These are phyloP conservation scores for Malassezia vespertilionis DNA, from an alignment of 1,284 basidiomycete genomes.

Conservation along the genomic window DNA sequence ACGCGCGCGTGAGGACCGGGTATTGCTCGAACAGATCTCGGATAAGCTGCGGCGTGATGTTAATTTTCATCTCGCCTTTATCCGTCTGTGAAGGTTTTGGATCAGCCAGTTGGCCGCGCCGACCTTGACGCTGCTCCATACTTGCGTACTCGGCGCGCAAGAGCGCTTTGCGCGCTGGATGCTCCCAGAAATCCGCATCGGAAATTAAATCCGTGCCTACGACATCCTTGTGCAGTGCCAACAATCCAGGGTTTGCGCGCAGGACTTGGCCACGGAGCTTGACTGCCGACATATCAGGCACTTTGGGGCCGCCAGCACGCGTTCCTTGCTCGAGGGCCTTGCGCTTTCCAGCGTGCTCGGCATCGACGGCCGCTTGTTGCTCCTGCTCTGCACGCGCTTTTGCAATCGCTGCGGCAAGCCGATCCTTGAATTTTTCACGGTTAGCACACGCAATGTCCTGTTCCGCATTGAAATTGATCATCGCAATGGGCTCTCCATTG, in stretches of 20 bases:
- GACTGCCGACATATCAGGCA: constrained; percentile 23
- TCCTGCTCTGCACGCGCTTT: constrained; percentile 3
- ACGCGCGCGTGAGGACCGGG: constrained; percentile 82
- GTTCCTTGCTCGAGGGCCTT: not conserved
- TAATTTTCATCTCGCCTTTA: constrained; percentile 60
- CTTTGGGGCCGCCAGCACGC: constrained; percentile 2
- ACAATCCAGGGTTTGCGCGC: constrained; percentile 29
- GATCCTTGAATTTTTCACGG: constrained; percentile 30
- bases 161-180: constrained; percentile 36
- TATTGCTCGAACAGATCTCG: constrained; percentile 96
- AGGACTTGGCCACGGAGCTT: constrained; percentile 37
- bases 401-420: constrained; percentile 25
- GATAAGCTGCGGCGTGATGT: constrained; percentile 81
- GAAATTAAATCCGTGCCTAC: constrained; percentile 29
- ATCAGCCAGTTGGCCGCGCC: constrained; percentile 42
- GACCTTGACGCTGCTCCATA: constrained; percentile 32
- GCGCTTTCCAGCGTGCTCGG: not conserved
- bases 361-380: not conserved
- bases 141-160: constrained; percentile 34
- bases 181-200: constrained; percentile 45
- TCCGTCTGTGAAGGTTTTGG: constrained; percentile 37
- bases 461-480: constrained; percentile 30
- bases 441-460: constrained; percentile 23
- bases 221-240: constrained; percentile 38
- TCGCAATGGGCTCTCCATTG: constrained; percentile 20